These are phyloP conservation scores for Pisolithus albus DNA, from an alignment of 768 basidiomycete genomes.

Conservation along the genomic window DNA sequence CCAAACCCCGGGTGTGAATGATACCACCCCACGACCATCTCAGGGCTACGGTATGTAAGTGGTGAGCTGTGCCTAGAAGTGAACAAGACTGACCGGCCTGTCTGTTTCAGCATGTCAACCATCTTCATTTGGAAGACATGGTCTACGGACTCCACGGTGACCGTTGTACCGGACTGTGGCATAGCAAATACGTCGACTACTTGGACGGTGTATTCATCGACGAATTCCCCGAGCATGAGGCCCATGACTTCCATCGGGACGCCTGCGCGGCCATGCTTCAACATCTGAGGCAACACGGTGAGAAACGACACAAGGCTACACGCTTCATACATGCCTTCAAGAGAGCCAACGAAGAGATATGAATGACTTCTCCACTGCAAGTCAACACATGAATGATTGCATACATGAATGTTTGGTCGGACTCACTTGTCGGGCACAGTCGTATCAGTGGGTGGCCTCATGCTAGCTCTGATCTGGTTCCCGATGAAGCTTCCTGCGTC, in stretches of 20 bases:
- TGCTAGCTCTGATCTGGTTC: conserved; percentile 39
- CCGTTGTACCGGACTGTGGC: conserved; percentile 97
- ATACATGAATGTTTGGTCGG: not conserved
- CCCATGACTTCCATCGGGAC: conserved; percentile 99
- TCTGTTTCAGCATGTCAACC: conserved; percentile 99
- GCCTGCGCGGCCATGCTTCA: conserved; percentile 97
- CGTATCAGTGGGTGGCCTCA: conserved; percentile 38
- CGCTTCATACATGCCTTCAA: conserved; percentile 62
- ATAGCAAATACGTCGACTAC: conserved; percentile 98
- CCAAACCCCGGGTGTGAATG: conserved; percentile 99
- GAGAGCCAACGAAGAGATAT: conserved; percentile 95
- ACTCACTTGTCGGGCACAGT: conserved; percentile 72
- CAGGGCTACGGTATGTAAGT: conserved; percentile 49
- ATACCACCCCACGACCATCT: conserved; percentile 99
- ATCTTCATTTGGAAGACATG: conserved; percentile 98
- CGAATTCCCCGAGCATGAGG: conserved; percentile 95
- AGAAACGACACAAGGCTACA: conserved; percentile 1
- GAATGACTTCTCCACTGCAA: conserved; percentile 83
- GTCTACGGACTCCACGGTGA: conserved; percentile 96
- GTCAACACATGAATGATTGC: conserved; percentile 1
- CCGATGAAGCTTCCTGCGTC: conserved; percentile 52
- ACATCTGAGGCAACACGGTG: conserved; percentile 58
- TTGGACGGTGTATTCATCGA: conserved; percentile 94
- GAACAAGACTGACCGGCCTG: conserved; percentile 65
- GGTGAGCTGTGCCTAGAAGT: not conserved